Evolutionary conservation across 257 asterid genomes (phyloP).

Genomic region (Solanum okadae): DNA sequence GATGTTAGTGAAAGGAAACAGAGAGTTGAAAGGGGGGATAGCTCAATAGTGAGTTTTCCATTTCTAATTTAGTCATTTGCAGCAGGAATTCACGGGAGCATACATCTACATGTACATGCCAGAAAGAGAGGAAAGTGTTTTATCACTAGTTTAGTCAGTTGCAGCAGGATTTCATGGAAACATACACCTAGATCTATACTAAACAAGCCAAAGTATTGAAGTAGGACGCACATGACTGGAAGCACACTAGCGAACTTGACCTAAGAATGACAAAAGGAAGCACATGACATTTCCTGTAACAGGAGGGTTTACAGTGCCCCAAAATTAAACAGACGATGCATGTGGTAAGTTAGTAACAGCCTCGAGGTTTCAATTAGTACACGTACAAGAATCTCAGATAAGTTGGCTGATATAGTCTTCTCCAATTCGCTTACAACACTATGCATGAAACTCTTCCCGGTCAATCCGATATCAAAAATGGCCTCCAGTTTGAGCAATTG

Average conservation of each 20-base stretch:
- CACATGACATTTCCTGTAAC: background rate
- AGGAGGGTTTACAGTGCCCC: background rate
- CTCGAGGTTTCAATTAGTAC: constrained; percentile 3
- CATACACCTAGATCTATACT: background rate
- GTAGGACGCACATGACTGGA: background rate
- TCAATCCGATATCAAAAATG: constrained; percentile 58
- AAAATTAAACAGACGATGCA: background rate
- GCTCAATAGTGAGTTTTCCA: background rate
- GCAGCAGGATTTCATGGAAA: background rate
- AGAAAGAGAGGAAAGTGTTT: background rate
- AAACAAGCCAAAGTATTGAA: background rate
- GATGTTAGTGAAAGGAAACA: background rate
- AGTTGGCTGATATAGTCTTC: constrained; percentile 46
- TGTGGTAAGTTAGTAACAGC: background rate
- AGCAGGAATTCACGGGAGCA: background rate
- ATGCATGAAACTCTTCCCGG: constrained; percentile 51
- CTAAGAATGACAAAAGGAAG: background rate
- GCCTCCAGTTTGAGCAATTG: constrained; percentile 59
- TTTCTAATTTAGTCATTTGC: background rate
- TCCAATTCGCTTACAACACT: constrained; percentile 53
- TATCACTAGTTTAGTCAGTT: background rate
- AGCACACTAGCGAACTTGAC: background rate
- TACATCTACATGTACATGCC: background rate
- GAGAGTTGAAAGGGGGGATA: background rate
- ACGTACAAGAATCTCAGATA: constrained; percentile 68